Conservation (phyloP, 768 basidiomycete species). For the Auricularia sp. region DNA sequence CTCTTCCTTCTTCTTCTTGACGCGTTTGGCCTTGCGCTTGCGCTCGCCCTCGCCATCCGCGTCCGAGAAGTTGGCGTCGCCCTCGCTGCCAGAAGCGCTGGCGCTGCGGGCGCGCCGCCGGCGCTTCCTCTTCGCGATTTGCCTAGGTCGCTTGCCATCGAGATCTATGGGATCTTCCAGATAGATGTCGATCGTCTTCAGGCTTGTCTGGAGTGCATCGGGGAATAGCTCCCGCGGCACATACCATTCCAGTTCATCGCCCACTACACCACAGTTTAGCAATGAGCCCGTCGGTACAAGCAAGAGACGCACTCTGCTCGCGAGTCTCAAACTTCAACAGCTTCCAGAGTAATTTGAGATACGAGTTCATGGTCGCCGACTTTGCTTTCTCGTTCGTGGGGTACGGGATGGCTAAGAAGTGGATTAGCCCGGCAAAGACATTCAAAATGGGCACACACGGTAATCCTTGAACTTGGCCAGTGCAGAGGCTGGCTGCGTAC, state of each 20-base stretch:
- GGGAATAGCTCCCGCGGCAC: slow-evolving; percentile 65
- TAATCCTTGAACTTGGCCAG: slow-evolving; percentile 62
- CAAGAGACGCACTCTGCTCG: slow-evolving; percentile 38
- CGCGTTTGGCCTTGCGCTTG: slow-evolving; percentile 24
- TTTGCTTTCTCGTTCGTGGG: slow-evolving; percentile 62
- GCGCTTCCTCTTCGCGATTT: slow-evolving; percentile 58
- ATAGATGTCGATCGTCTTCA: slow-evolving; percentile 76
- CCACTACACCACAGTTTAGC: slow-evolving; percentile 28
- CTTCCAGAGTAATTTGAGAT: slow-evolving; percentile 77
- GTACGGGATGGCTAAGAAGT: slow-evolving; percentile 60
- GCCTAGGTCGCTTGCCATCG: slow-evolving; percentile 62
- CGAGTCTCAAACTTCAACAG: slow-evolving; percentile 60
- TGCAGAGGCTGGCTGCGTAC: slow-evolving; percentile 48
- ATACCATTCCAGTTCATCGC: slow-evolving; percentile 74
- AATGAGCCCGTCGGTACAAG: neutral
- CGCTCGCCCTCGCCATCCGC: slow-evolving; percentile 26
- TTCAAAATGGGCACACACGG: slow-evolving; percentile 36
- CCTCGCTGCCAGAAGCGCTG: slow-evolving; percentile 32
- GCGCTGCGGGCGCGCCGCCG: slow-evolving; percentile 37
- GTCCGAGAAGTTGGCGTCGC: slow-evolving; percentile 14
- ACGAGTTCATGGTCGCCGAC: slow-evolving; percentile 66
- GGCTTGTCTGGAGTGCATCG: slow-evolving; percentile 52
- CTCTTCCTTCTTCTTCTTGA: slow-evolving; percentile 54
- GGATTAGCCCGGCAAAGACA: neutral
- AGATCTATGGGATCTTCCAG: slow-evolving; percentile 72